Percentiles rank a stretch among this genome's conserved stretches.
Evolutionary conservation across 768 basidiomycete species (phyloP).

Genomic region (Filobasidium floriforme): DNA sequence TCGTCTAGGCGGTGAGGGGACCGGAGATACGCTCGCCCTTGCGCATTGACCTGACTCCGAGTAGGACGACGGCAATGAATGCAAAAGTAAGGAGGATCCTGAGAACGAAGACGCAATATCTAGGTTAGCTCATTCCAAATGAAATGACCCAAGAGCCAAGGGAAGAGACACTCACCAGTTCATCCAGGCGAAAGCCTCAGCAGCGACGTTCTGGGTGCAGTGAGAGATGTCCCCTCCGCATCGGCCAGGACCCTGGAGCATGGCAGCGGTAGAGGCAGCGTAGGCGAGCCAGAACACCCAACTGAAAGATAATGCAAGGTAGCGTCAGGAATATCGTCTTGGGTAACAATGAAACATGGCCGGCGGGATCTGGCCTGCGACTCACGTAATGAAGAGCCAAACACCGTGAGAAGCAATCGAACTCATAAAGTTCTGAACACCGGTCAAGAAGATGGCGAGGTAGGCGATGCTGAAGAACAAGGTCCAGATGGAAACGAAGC

Average conservation of each 20-base stretch:
- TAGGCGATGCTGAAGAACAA: constrained; percentile 39
- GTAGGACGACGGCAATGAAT: constrained; percentile 32
- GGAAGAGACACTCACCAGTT: constrained; percentile 22
- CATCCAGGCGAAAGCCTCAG: constrained; percentile 45
- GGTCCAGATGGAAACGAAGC: constrained; percentile 45
- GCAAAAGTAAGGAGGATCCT: constrained; percentile 39
- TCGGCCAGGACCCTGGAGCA: constrained; percentile 36
- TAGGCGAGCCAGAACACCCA: constrained; percentile 45
- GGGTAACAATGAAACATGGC: no score
- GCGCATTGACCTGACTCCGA: constrained; percentile 34
- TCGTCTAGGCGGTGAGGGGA: constrained; percentile 12
- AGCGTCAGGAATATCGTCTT: no score
- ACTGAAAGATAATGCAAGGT: constrained; percentile 19
- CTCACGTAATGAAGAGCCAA: constrained; percentile 40
- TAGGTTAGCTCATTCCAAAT: no score
- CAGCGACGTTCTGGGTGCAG: constrained; percentile 45
- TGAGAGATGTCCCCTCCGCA: constrained; percentile 32
- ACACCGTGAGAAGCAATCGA: constrained; percentile 37
- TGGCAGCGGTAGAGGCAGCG: constrained; percentile 36
- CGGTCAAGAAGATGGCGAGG: constrained; percentile 35
- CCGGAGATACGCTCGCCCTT: constrained; percentile 35
- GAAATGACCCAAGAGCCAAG: not conserved
- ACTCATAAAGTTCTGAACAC: constrained; percentile 29
- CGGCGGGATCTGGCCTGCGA: no score
- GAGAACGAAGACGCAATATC: not conserved